Conservation (phyloP, 805 yeast genomes). For the Candida glaebosa region DNA sequence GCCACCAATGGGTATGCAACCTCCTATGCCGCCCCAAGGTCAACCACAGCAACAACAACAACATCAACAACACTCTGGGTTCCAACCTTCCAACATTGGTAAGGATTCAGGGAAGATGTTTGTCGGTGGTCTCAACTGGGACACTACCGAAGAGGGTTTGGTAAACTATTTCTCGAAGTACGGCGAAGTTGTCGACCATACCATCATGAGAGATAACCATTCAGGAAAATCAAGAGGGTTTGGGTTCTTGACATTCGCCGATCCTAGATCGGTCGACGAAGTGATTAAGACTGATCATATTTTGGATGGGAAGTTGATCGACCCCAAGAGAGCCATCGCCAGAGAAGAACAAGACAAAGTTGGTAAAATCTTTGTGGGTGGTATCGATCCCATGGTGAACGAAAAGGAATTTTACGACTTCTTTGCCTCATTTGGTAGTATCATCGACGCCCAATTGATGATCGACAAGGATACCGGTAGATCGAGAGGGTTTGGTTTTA, state of each 20-base stretch:
- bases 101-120: constrained; percentile 86
- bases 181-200: constrained; percentile 84
- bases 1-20: constrained; percentile 12
- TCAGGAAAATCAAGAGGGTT: constrained; percentile 94
- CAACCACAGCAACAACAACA: constrained; percentile 6
- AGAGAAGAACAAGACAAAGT: constrained; percentile 96
- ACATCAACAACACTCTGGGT: constrained; percentile 5
- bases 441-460: constrained; percentile 96
- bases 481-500: constrained; percentile 95
- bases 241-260: constrained; percentile 86
- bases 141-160: constrained; percentile 86
- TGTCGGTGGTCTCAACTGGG: constrained; percentile 97
- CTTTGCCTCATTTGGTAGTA: constrained; percentile 83
- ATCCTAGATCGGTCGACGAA: constrained; percentile 77
- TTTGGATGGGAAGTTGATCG: constrained; percentile 92
- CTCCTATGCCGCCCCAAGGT: constrained; percentile 15
- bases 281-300: constrained; percentile 85
- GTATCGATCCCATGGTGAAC: constrained; percentile 89
- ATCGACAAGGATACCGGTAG: constrained; percentile 95
- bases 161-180: constrained; percentile 78
- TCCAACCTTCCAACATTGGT: constrained; percentile 30
- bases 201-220: constrained; percentile 85
- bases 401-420: constrained; percentile 85
- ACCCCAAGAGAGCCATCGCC: constrained; percentile 96
- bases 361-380: constrained; percentile 96